Evolutionary conservation across 257 asterid species (phyloP), one percentile per base, ranked within the genome.

Genomic region (Euphrasia confusa): DNA sequence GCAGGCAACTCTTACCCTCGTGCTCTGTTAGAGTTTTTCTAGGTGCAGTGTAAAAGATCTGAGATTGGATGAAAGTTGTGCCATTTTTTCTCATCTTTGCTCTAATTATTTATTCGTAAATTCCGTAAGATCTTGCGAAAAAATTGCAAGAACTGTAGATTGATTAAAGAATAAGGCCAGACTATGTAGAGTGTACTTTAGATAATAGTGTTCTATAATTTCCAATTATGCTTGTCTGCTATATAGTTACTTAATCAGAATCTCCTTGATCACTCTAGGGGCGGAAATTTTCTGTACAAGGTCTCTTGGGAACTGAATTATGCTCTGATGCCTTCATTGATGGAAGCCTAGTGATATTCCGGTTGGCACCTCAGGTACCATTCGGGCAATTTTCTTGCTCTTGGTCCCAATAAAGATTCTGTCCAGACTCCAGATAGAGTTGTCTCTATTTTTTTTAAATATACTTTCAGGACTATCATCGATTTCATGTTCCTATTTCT

Each of bases 341-440:
- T 76, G 97, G 97, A 71, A 79, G 85, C 72, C 68, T 93, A 54
- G 99, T 89, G 77, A 89, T 93, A 82, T 93, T 87, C 75, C 86
- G 99, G 71, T 75, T 93, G 90, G 99, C 99, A 26, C 99, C 99
- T 63, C 99, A 93, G 96, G 99, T 92, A 79, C 58, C 45, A 64
- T 15, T 64, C 60, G 48, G 15, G 12, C 56, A 50, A 58, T 60
- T 60, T 58, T 42, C 57, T 58, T 53, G 54, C 72, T 57, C 60
- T 48, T 56, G 15, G 60, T 44, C 56, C 40, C 49, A 33, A 10
- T 14, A 32, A 48, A 35, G 69, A 59, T 42, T 60, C 15, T 49
- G 50, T 8, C 52, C 14, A 15, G 24, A 54, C 24, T 8, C 52
- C 14, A 15, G 24, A 54, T 32, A 45, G 40, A 18, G 10, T 32